Percentiles rank a stretch among this genome's conserved stretches.
These are phyloP conservation scores for Eucalyptus polybractea DNA, from an alignment of 345 rosid species.

Conservation along the genomic window DNA sequence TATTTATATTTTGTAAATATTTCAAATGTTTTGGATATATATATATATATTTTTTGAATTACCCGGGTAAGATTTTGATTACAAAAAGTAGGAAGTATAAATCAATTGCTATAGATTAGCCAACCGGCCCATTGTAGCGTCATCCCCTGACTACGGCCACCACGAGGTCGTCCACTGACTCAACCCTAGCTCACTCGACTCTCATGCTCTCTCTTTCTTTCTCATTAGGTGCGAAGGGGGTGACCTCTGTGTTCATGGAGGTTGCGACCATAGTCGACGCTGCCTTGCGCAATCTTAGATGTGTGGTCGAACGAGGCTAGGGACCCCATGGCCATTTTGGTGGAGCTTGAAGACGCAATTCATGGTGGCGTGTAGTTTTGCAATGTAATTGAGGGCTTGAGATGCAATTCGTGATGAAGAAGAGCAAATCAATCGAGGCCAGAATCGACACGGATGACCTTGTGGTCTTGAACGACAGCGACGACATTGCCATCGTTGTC, in stretches of 20 bases:
- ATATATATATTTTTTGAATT: background rate
- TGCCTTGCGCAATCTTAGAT: background rate
- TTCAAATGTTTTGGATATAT: background rate
- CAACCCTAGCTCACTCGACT: background rate
- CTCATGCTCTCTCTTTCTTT: background rate
- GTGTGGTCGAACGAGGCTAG: background rate
- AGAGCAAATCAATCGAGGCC: too few species aligned
- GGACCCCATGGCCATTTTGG: background rate
- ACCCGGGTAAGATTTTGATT: accelerated
- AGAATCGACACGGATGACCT: background rate
- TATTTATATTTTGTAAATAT: background rate
- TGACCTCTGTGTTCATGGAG: background rate
- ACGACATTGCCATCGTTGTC: background rate
- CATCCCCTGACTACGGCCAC: background rate
- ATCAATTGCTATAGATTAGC: background rate
- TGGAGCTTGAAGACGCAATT: background rate
- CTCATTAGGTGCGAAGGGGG: background rate
- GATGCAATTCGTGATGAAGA: background rate
- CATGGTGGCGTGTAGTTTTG: background rate
- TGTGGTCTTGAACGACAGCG: too few species aligned
- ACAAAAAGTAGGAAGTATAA: background rate
- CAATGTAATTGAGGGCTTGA: background rate
- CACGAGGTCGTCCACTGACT: accelerated
- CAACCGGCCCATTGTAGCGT: background rate
- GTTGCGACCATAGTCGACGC: accelerated